Evolutionary conservation across 2,329 filamentous ascomycete genomes (phyloP).

Genomic region (Colletotrichum sp.): DNA sequence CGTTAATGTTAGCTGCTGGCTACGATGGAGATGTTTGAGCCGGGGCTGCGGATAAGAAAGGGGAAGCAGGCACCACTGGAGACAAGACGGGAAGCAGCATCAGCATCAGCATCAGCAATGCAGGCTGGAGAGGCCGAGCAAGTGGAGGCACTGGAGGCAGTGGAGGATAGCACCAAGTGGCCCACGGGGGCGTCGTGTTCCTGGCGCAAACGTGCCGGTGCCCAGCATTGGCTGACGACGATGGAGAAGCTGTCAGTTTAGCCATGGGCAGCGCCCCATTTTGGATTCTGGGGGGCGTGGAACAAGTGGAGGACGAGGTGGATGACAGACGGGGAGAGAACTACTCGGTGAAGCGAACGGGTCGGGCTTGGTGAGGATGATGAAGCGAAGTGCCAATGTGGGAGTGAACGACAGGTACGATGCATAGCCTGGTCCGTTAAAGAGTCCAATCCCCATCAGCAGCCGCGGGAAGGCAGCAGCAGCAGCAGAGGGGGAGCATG

Average conservation of each 20-base stretch:
- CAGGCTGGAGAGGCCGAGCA: background rate
- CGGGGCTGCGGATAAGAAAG: background rate
- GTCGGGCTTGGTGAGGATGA: background rate
- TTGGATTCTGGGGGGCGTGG: constrained; percentile 10
- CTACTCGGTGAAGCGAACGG: background rate
- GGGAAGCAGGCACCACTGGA: background rate
- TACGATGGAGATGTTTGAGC: background rate
- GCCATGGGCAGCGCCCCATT: background rate
- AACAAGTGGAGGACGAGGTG: background rate
- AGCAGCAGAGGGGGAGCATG: background rate
- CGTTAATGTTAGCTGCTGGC: background rate
- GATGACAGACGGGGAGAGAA: background rate
- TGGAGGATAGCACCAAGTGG: background rate
- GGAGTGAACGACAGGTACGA: constrained; percentile 17
- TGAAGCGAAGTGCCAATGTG: background rate
- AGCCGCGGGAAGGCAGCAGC: background rate
- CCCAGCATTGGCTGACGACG: constrained; percentile 23
- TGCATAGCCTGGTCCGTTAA: constrained; percentile 1
- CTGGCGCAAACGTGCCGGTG: constrained; percentile 19
- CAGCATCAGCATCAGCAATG: background rate
- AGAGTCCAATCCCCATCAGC: background rate
- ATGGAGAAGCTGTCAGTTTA: background rate
- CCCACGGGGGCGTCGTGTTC: constrained; percentile 9
- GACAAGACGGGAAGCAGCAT: background rate
- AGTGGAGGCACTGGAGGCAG: background rate